Evolutionary conservation across 1,284 basidiomycete genomes (phyloP).

Genomic region (Rhodotorula sp.): DNA sequence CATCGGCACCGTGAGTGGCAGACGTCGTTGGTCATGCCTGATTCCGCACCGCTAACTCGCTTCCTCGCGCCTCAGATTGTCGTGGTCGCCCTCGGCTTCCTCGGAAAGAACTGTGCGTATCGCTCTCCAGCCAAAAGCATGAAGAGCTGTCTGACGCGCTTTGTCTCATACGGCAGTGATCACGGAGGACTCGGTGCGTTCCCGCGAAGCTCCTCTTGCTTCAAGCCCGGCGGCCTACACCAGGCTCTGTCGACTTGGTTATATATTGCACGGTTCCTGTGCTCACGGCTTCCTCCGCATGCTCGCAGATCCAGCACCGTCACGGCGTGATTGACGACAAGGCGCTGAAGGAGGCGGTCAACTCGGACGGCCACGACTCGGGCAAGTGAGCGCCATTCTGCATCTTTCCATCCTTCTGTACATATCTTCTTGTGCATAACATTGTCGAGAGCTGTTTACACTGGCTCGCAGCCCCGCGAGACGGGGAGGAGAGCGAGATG

Average conservation of each 20-base stretch:
- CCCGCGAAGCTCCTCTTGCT: background rate
- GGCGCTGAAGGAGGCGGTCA: conserved; percentile 7
- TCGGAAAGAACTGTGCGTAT: conserved; percentile 2
- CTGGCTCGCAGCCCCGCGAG: too few species aligned
- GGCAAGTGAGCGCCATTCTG: background rate
- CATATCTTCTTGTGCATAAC: background rate
- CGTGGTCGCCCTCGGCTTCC: conserved; percentile 5
- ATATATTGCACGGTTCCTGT: too few species aligned
- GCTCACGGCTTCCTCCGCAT: too few species aligned
- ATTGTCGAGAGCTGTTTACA: background rate
- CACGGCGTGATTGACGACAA: conserved; percentile 16
- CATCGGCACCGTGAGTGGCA: background rate
- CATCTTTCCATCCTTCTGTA: background rate
- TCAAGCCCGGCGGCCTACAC: background rate
- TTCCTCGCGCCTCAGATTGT: background rate
- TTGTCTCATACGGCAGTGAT: background rate
- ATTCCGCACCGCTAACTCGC: too few species aligned
- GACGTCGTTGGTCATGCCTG: background rate
- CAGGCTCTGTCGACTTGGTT: too few species aligned
- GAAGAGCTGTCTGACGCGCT: too few species aligned
- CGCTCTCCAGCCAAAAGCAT: too few species aligned
- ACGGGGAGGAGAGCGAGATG: background rate
- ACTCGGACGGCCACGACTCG: background rate
- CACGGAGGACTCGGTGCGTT: conserved; percentile 4
- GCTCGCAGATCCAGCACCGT: conserved; percentile 15